These are phyloP conservation scores for Actinomucor elegans DNA, from an alignment of 371 early-diverging fungal species.

Conservation along the genomic window DNA sequence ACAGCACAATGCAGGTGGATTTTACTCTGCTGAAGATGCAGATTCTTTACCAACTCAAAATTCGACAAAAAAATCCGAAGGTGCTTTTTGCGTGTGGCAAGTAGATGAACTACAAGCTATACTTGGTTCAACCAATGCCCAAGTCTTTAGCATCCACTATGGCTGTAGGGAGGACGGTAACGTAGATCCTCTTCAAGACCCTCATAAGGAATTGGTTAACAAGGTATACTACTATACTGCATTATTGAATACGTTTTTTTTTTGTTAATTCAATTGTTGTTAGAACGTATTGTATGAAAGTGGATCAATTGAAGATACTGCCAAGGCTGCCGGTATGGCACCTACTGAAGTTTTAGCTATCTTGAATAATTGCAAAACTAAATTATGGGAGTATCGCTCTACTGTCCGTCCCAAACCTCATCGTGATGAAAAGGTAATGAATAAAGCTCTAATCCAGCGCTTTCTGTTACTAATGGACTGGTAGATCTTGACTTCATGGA, in stretches of 20 bases:
- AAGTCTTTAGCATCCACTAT: constrained; percentile 47
- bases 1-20: constrained; percentile 50
- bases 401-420: constrained; percentile 60
- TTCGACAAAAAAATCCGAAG: constrained; percentile 55
- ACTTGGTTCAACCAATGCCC: constrained; percentile 37
- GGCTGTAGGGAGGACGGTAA: constrained; percentile 60
- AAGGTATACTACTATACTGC: too few species aligned
- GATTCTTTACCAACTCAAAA: constrained; percentile 55
- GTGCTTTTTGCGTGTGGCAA: constrained; percentile 73
- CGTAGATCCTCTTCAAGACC: constrained; percentile 55
- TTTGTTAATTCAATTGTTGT: too few species aligned
- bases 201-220: constrained; percentile 56
- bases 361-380: constrained; percentile 27
- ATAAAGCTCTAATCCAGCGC: not conserved
- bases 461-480: not conserved
- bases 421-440: constrained; percentile 59
- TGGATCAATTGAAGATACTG: constrained; percentile 44
- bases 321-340: constrained; percentile 28
- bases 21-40: constrained; percentile 76
- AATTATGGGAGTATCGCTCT: constrained; percentile 46
- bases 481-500: constrained; percentile 49
- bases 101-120: constrained; percentile 40
- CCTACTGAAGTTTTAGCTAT: constrained; percentile 28
- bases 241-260: too few species aligned
- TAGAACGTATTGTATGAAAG: constrained; percentile 60